Base-by-base conservation (phyloP, 805 yeast genomes). In the Grigorovia jiainica region DNA sequence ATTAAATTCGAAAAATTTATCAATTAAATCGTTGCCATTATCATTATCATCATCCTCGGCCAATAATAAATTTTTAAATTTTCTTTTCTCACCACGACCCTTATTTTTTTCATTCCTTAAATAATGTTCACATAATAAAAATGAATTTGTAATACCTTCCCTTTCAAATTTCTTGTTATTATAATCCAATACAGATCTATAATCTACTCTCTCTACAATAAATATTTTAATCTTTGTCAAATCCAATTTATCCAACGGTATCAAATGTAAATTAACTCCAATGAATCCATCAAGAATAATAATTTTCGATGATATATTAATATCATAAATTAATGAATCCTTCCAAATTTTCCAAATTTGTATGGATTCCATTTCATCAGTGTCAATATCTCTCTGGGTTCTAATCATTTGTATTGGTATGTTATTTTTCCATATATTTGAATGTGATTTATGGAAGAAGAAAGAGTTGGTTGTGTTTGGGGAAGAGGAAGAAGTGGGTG, bases 271-370 rank as follows among this genome's bases (percentile, higher is more conserved):
- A 1, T 89, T 83, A 9, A 90, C 68, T 2, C 97, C 97, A 39
- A 90, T 65, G 50, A 73, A 78, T 2, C 89, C 78, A 57, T 94
- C 87, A 39, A 90, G 69, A 10, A 92, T 78, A 41, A 89, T 76
- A 16, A 86, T 78, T 58, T 89, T 92, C 17, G 95, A 84, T 3
- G 90, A 92, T 41, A 92, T 79, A 15, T 86, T 77, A 36, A 92
- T 84, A 54, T 90, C 97, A 57, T 92, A 90, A 48, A 79, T 78
- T 31, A 90, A 63, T 57, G 82, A 85, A 57, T 84, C 86, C 57
- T 89, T 96, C 98, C 98, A 90, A 50, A 82, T 87, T 45, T 92
- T 72, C 24, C 80, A 71, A 34, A 90, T 87, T 5, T 86, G 83
- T 40, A 92, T 90, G 0, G 97, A 97, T 57, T 92, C 97, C 45